These are phyloP conservation scores for Candida sp. DNA, from an alignment of 1,139 yeast species.

Conservation along the genomic window DNA sequence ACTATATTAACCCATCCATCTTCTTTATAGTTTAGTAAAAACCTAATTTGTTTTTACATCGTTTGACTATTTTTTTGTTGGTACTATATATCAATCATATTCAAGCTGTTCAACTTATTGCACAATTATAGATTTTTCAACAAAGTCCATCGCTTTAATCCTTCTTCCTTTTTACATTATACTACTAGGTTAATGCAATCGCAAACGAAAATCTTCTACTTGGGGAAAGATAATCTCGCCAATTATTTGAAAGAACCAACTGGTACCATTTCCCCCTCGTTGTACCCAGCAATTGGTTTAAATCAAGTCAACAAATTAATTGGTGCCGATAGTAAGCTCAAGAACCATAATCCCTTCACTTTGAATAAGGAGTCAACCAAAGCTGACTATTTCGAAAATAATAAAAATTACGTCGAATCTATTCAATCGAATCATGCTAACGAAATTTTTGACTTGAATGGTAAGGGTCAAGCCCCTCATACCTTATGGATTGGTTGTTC, in stretches of 20 bases:
- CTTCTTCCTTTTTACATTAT: background rate
- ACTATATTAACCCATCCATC: background rate
- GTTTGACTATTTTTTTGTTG: background rate
- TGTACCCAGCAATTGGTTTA: conserved; percentile 4
- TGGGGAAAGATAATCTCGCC: conserved; percentile 46
- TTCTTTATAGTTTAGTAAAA: too few relatives aligned
- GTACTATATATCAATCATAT: background rate
- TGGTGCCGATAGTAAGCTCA: conserved; percentile 5
- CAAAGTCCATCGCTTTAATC: background rate
- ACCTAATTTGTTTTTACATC: background rate
- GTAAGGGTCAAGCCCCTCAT: conserved; percentile 87
- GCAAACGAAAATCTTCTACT: conserved; percentile 8
- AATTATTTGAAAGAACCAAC: conserved; percentile 32
- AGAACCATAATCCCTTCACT: conserved; percentile 46
- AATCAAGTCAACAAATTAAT: background rate
- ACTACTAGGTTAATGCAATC: conserved; percentile 1
- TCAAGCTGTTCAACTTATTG: background rate
- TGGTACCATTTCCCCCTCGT: conserved; percentile 13
- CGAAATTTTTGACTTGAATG: conserved; percentile 63
- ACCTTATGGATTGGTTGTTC: conserved; percentile 96
- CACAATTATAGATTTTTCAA: background rate
- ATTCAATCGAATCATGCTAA: conserved; percentile 59
- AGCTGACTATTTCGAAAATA: conserved; percentile 65
- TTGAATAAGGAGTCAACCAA: conserved; percentile 55
- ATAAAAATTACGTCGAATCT: conserved; percentile 63